Evolutionary conservation across 495 filamentous ascomycete species (phyloP).

Genomic region (Glarea lozoyensis): DNA sequence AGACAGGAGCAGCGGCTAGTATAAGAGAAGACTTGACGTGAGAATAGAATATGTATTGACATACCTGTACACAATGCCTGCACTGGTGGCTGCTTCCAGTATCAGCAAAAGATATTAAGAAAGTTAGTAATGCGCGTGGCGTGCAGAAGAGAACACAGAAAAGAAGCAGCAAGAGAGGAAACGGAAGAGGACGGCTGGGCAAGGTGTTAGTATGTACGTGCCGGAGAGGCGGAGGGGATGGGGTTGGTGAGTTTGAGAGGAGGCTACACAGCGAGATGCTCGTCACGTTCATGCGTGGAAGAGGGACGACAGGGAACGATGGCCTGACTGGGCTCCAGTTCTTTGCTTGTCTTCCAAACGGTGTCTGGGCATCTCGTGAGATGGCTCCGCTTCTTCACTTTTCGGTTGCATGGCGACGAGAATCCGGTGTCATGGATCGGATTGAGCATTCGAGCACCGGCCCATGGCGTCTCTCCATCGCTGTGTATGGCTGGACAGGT

Average conservation of each 20-base stretch:
- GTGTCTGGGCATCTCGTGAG: constrained; percentile 18
- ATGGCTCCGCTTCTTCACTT: too few relatives aligned
- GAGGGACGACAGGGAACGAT: constrained; percentile 3
- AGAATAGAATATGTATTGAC: constrained; percentile 33
- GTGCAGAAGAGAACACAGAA: constrained; percentile 5
- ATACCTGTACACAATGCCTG: constrained; percentile 46
- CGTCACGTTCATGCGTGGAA: constrained; percentile 11
- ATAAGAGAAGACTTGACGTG: constrained; percentile 19
- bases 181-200: constrained; percentile 3
- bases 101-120: constrained; percentile 19
- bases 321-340: constrained; percentile 10
- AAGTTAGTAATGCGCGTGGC: constrained; percentile 4
- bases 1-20: background rate
- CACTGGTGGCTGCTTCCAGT: constrained; percentile 28
- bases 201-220: constrained; percentile 2
- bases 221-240: background rate
- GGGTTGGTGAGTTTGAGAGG: too few relatives aligned
- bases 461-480: constrained; percentile 13
- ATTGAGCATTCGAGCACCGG: too few relatives aligned
- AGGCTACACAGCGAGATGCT: background rate
- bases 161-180: constrained; percentile 5
- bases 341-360: background rate
- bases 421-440: constrained; percentile 17
- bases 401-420: too few relatives aligned
- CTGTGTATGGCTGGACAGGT: constrained; percentile 3